Base-by-base conservation (phyloP, 106 monocot species). In the Posidonia australis region DNA sequence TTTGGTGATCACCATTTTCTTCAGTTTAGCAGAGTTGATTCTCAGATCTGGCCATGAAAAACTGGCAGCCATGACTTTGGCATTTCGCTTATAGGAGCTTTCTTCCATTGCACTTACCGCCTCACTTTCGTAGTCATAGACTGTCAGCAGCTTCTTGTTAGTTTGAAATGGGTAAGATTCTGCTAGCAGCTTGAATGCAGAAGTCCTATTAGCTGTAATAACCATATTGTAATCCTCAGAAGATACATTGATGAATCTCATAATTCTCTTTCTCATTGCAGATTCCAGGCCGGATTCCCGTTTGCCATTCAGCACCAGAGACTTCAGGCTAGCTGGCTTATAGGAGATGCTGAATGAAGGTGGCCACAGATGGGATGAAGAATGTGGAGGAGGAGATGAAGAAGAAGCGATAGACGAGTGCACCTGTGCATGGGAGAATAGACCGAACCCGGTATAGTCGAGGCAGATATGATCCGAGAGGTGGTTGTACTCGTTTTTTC, bases 101-200 rank as follows among this genome's bases (percentile, higher is more conserved):
- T 81, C 86, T 0, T 18, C 46, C 74, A 91, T 78, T 0, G 74
- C 63, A 4, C 10, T 65, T 20, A 75, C 83, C 0, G 78, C 81
- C 55, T 87, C 90, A 64, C 81, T 86, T 56, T 86, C 75, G 44
- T 86, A 71, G 36, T 91, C 91, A 29, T 87, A 91, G 26, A 87
- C 83, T 1, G 86, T 81, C 12, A 91, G 67, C 53, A 87, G 53
- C n/a, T 65, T 63, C 48, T 64, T 75, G 71, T 78, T 67, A 56
- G 67, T 47, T 4, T 74, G 76, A 67, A 87, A 91, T 1, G 83
- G 75, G 46, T 83, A 91, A 13, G 78, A 74, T 51, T 86, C 86
- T 13, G 68, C 91, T 24, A 91, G 27, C 20, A 91, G 70, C 72
- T 78, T 83, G 79, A 91, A 91, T 1, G 91, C 83, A 17, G 79